Base-by-base conservation (phyloP, 2,329 filamentous ascomycete species). In the Laburnicola sp. region DNA sequence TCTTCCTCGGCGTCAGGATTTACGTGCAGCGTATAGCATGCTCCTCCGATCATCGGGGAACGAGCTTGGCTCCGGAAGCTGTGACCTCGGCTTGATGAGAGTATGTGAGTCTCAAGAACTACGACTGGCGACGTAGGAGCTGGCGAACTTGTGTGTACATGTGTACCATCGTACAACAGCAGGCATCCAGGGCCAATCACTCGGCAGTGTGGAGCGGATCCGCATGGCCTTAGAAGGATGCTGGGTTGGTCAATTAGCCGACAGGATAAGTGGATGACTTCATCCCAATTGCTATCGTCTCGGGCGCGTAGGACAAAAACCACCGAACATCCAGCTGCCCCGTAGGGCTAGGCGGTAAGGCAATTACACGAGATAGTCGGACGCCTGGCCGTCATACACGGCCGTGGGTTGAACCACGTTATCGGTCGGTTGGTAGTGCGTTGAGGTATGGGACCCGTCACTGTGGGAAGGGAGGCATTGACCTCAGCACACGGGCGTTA, bases 401-500 rank as follows among this genome's bases (percentile, higher is more conserved):
- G 7, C 9, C 26, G 38, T 21, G 21, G 38, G 25, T 28, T 22
- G 8, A 16, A 30, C 26, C 38, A 30, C 26, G n/a, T 41, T 30
- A 30, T 41, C 25, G 38, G 31, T 36, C 11, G 42, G 42, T 37
- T 36, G 42, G 22, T 23, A 11, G 25, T 37, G 4, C 4, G n/a
- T 8, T 21, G 22, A 9, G 16, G 16, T 16, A 9, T 27, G 31
- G 22, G 31, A 45, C 42, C 42, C 42, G 22, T 37, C 32, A n/a
- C 31, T 28, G 11, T 28, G 42, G 42, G 42, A 16, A 37, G 42
- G 42, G 37, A 45, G 31, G 32, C 42, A 21, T 45, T 28, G 42
- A 45, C 31, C 42, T 45, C 42, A 45, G 37, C 31, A 26, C 32
- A 22, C 42, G 32, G 42, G 42, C 31, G n/a, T 26, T 36, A 16